Evolutionary conservation across 1,284 basidiomycete species (phyloP).

Genomic region (Neolentinus lepideus): DNA sequence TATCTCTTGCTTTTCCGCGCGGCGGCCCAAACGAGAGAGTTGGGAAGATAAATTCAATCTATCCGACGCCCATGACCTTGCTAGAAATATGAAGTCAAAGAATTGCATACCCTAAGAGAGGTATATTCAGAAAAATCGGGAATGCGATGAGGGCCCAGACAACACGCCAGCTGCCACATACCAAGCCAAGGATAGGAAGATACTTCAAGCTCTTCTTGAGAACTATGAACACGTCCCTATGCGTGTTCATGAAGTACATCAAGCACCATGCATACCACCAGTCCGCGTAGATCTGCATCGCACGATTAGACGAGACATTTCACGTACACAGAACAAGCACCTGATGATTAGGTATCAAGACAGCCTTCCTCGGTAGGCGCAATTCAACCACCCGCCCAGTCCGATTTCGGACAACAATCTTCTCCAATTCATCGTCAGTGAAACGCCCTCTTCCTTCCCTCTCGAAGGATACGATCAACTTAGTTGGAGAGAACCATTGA

Average conservation of each 20-base stretch:
- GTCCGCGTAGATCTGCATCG: constrained; percentile 76
- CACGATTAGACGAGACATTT: neutral
- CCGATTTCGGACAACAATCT: constrained; percentile 47
- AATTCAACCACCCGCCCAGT: constrained; percentile 54
- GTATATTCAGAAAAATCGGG: neutral
- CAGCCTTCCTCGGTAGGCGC: constrained; percentile 69
- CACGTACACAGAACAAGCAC: constrained; percentile 28
- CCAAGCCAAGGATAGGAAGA: constrained; percentile 86
- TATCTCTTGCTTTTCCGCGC: constrained; percentile 54
- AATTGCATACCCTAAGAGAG: constrained; percentile 78
- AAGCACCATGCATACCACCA: constrained; percentile 93
- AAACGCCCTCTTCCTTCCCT: constrained; percentile 56
- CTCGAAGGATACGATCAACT: constrained; percentile 71
- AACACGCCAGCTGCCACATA: constrained; percentile 22
- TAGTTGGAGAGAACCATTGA: constrained; percentile 79
- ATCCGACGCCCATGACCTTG: constrained; percentile 84
- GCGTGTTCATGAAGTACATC: constrained; percentile 68
- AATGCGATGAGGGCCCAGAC: constrained; percentile 18
- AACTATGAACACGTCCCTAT: constrained; percentile 79
- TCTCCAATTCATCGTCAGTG: constrained; percentile 47
- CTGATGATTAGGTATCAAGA: constrained; percentile 81
- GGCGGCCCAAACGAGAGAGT: constrained; percentile 50
- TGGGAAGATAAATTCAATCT: constrained; percentile 51
- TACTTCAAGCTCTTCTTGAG: constrained; percentile 87
- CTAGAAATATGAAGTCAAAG: constrained; percentile 86